Conservation (phyloP, 2,329 filamentous ascomycete species). For the Thelonectria rubi region DNA sequence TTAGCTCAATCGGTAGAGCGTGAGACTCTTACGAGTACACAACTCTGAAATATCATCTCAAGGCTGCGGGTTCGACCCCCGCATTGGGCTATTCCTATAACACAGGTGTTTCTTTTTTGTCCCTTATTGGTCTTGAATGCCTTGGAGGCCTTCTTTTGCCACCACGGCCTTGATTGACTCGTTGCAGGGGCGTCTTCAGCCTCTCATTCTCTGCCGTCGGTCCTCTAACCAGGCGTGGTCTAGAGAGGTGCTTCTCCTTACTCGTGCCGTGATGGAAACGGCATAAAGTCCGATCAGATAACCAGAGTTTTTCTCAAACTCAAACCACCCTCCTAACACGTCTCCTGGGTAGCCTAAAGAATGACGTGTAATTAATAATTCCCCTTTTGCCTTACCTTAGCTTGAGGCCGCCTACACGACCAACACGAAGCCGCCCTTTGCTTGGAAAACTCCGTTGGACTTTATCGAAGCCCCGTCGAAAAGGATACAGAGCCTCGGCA, state of each 20-base stretch:
- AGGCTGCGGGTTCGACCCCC: constrained; percentile 6
- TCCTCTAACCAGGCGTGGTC: background rate
- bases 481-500: constrained; percentile 14
- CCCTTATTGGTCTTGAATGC: no score
- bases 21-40: constrained; percentile 7
- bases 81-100: constrained; percentile 7
- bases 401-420: no score
- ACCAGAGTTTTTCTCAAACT: background rate
- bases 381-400: background rate
- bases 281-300: constrained; percentile 1
- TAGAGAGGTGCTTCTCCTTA: background rate
- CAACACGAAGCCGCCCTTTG: no score
- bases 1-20: constrained; percentile 8
- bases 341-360: no score
- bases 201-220: background rate
- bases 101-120: no score
- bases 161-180: no score
- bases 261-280: background rate
- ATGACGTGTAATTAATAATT: background rate
- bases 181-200: no score
- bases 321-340: no score
- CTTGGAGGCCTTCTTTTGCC: no score
- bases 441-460: constrained; percentile 16
- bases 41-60: background rate
- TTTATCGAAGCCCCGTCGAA: background rate